These are phyloP conservation scores for Trichophyton simii DNA, from an alignment of 2,329 filamentous ascomycete species.

Conservation along the genomic window DNA sequence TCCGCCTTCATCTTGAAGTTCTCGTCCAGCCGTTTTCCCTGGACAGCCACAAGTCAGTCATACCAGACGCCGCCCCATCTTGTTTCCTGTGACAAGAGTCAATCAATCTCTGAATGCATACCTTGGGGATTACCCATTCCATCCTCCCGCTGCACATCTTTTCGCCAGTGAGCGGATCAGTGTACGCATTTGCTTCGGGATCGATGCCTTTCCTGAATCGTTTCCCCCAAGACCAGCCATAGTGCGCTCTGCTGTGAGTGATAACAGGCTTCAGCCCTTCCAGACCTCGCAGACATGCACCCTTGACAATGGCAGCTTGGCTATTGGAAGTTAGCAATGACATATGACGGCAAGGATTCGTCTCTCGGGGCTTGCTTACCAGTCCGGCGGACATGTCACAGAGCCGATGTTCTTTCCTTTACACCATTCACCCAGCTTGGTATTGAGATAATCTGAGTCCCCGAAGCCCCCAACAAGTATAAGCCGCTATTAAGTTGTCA, in stretches of 20 bases:
- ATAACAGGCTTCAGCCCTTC: slow-evolving; percentile 7
- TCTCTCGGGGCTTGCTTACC: not conserved
- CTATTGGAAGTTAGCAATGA: not conserved
- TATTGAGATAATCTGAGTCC: slow-evolving; percentile 12
- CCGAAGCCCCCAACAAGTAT: slow-evolving; percentile 14
- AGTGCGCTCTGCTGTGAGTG: slow-evolving; percentile 9
- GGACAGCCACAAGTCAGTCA: not conserved
- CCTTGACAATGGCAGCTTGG: slow-evolving; percentile 11
- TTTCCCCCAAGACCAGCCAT: slow-evolving; percentile 7
- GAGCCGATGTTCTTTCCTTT: not conserved
- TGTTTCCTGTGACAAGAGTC: not conserved
- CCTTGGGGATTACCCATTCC: slow-evolving; percentile 9
- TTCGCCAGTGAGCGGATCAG: slow-evolving; percentile 2
- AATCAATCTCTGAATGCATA: slow-evolving; percentile 1
- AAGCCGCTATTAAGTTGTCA: slow-evolving; percentile 9
- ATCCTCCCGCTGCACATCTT: slow-evolving; percentile 7
- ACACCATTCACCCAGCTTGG: slow-evolving; percentile 2
- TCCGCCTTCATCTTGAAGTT: not conserved
- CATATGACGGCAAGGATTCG: not conserved
- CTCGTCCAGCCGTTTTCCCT: slow-evolving; percentile 5
- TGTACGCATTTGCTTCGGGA: slow-evolving; percentile 2
- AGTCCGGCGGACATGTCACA: slow-evolving; percentile 4
- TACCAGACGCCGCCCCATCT: not conserved
- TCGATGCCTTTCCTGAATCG: slow-evolving; percentile 10
- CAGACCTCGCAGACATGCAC: slow-evolving; percentile 8